phyloP scores from a whole-genome alignment of 352 stramenopile genomes.

The Phytophthora syringae region DNA sequence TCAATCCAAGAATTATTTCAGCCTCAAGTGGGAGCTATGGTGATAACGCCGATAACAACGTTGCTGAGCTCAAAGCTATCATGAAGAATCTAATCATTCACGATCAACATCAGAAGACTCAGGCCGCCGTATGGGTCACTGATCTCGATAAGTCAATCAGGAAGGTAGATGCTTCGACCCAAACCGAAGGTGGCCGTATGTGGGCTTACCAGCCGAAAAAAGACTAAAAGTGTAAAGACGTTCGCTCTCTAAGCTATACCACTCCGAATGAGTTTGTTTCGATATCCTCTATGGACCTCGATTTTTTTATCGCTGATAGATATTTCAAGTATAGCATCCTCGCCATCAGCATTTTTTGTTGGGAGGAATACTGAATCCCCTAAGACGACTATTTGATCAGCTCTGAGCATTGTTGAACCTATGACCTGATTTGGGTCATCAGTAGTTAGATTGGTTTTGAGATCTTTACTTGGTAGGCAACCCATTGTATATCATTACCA shows the following conservation, averaged over 20 bases:
- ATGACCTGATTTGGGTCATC: conserved; percentile 1
- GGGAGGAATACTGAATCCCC: conserved; percentile 11
- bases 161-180: background rate
- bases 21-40: background rate
- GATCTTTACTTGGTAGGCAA: background rate
- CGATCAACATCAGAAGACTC: background rate
- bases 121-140: background rate
- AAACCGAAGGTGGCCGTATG: background rate
- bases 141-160: background rate
- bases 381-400: conserved; percentile 3
- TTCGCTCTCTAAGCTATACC: conserved; percentile 3
- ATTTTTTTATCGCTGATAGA: conserved; percentile 11
- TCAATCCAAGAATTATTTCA: conserved; percentile 1
- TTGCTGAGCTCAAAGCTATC: background rate
- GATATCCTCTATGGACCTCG: background rate
- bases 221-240: background rate
- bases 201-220: conserved; percentile 1
- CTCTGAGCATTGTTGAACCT: conserved; percentile 4
- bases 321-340: conserved; percentile 12
- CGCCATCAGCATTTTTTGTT: conserved; percentile 3
- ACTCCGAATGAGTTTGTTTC: background rate
- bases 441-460: conserved; percentile 6
- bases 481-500: conserved; percentile 1
- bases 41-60: background rate
- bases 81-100: conserved; percentile 1